Conservation (phyloP, 257 asterid genomes). For the Perilla frutescens region DNA sequence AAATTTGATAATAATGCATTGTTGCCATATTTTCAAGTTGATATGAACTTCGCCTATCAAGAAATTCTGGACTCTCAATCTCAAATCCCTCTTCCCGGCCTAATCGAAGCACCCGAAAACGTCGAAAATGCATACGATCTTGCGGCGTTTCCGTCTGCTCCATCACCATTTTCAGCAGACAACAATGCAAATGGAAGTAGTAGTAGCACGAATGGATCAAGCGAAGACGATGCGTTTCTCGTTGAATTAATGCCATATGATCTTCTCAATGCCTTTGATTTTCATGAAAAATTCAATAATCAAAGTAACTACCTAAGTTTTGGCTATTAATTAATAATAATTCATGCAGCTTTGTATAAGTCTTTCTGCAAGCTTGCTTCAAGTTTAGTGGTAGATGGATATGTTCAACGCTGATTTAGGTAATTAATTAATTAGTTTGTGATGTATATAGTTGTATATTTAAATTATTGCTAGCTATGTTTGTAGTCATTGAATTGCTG, state of each 20-base stretch:
- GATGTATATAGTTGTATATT: not conserved
- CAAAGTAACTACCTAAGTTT: not conserved
- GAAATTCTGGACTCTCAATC: constrained; percentile 28
- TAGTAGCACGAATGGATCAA: not conserved
- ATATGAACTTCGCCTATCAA: constrained; percentile 17
- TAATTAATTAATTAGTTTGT: no score
- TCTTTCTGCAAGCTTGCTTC: not conserved
- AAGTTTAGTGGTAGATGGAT: no score
- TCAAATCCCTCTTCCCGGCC: constrained; percentile 38
- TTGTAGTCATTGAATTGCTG: not conserved
- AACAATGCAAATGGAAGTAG: constrained; percentile 26
- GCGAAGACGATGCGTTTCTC: constrained; percentile 28
- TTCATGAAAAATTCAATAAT: not conserved
- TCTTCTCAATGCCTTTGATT: constrained; percentile 7
- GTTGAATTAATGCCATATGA: constrained; percentile 6
- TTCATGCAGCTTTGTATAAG: not conserved
- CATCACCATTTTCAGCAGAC: constrained; percentile 30
- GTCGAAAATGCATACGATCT: constrained; percentile 16
- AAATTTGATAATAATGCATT: not conserved
- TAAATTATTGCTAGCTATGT: not conserved
- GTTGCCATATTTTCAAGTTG: constrained; percentile 29
- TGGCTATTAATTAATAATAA: not conserved
- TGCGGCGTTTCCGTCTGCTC: constrained; percentile 3
- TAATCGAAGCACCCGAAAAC: constrained; percentile 41
- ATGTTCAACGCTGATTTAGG: no score